phyloP scores from a whole-genome alignment of 306 rosid species.

The Phaseolus lunatus region DNA sequence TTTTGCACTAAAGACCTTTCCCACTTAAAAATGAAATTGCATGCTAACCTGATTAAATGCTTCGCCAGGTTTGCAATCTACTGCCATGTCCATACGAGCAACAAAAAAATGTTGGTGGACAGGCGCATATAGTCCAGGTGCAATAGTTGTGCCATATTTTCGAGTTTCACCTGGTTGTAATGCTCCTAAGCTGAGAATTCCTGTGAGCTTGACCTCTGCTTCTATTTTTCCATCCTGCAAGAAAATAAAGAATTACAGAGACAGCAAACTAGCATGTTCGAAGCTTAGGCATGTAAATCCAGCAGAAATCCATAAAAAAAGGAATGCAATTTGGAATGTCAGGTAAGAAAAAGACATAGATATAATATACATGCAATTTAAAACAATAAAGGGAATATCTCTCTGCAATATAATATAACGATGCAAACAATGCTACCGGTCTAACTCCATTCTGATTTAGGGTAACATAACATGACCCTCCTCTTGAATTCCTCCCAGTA shows the following conservation, averaged over 20 bases:
- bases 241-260: not conserved
- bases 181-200: slow-evolving; percentile 86
- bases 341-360: slow-evolving; percentile 1
- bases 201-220: slow-evolving; percentile 86
- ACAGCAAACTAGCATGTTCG: slow-evolving; percentile 2
- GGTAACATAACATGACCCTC: not conserved
- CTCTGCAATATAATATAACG: slow-evolving; percentile 6
- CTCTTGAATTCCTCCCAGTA: not conserved
- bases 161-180: slow-evolving; percentile 80
- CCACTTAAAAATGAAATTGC: not conserved
- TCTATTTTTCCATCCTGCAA: slow-evolving; percentile 85
- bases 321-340: not conserved
- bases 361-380: not conserved
- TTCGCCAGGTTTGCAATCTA: slow-evolving; percentile 89
- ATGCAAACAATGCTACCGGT: not conserved
- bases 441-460: slow-evolving; percentile 1
- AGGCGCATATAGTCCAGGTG: slow-evolving; percentile 85
- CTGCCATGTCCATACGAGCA: slow-evolving; percentile 91
- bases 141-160: slow-evolving; percentile 86
- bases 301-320: not conserved
- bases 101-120: slow-evolving; percentile 88
- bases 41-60: slow-evolving; percentile 73
- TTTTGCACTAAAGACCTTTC: not conserved
- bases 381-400: not conserved
- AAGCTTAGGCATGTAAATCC: slow-evolving; percentile 30